phyloP scores from a whole-genome alignment of 495 filamentous ascomycete species.

The Aspergillus cristatus region DNA sequence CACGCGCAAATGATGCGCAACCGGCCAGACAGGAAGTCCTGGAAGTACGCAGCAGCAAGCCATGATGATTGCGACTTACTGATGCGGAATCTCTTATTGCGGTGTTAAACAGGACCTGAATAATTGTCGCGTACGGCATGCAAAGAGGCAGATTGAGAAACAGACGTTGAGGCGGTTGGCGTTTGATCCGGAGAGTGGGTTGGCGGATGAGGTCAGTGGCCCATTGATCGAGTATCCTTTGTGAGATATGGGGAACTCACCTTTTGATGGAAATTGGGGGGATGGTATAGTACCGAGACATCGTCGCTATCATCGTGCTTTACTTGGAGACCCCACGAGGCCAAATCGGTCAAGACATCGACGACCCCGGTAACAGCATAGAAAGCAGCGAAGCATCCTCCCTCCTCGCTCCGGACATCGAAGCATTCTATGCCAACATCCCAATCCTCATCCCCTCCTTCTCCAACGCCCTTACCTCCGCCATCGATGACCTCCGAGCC shows the following conservation, averaged over 20 bases:
- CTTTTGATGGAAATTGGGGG: background rate
- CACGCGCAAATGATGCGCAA: slow-evolving; percentile 41
- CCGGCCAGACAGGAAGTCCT: slow-evolving; percentile 43
- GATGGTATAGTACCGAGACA: slow-evolving; percentile 24
- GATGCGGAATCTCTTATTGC: background rate
- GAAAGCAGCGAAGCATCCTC: slow-evolving; percentile 15
- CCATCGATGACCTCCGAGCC: slow-evolving; percentile 21
- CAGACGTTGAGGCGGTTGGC: slow-evolving; percentile 23
- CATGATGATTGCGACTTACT: background rate
- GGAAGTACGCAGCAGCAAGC: slow-evolving; percentile 32
- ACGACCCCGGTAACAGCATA: slow-evolving; percentile 2
- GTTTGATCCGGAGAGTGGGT: slow-evolving; percentile 23
- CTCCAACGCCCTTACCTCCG: slow-evolving; percentile 17
- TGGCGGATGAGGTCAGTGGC: slow-evolving; percentile 25
- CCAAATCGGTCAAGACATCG: slow-evolving; percentile 15
- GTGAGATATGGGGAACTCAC: too few relatives aligned
- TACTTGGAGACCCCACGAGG: slow-evolving; percentile 28
- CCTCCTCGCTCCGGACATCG: slow-evolving; percentile 29
- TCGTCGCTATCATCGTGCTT: slow-evolving; percentile 24
- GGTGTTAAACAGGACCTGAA: slow-evolving; percentile 28
- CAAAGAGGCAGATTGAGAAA: slow-evolving; percentile 31
- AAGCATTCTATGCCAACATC: slow-evolving; percentile 28
- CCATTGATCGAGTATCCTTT: background rate
- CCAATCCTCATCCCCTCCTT: slow-evolving; percentile 18
- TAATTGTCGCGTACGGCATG: slow-evolving; percentile 22